A percentile compares a stretch with the other conserved stretches of the same genome.
Evolutionary conservation across 495 filamentous ascomycete genomes (phyloP).

Genomic region (Aspergillus campestris): DNA sequence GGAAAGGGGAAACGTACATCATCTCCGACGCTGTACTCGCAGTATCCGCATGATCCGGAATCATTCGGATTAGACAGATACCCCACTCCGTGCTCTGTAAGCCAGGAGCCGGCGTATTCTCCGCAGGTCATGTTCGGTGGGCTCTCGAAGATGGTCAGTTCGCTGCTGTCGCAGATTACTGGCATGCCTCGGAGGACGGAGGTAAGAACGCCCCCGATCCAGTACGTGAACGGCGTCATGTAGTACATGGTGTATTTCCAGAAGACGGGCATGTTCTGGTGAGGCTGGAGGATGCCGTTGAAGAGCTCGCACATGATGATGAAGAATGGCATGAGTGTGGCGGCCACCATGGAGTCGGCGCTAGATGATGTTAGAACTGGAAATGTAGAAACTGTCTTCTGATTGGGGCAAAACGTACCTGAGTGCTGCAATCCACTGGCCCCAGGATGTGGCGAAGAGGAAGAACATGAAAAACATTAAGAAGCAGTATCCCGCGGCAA

Average conservation of each 20-base stretch:
- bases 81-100: slow-evolving; percentile 51
- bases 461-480: slow-evolving; percentile 73
- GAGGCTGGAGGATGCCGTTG: slow-evolving; percentile 78
- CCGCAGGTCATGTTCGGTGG: slow-evolving; percentile 57
- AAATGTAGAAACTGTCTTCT: background rate
- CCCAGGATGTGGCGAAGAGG: slow-evolving; percentile 66
- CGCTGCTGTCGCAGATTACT: slow-evolving; percentile 48
- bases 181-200: slow-evolving; percentile 57
- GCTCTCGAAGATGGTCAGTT: slow-evolving; percentile 55
- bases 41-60: slow-evolving; percentile 44
- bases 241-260: slow-evolving; percentile 76
- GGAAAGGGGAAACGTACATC: slow-evolving; percentile 37
- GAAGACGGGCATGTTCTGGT: slow-evolving; percentile 67
- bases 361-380: slow-evolving; percentile 32
- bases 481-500: slow-evolving; percentile 71
- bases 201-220: slow-evolving; percentile 68
- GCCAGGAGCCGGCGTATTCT: slow-evolving; percentile 62
- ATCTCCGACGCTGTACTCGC: slow-evolving; percentile 47
- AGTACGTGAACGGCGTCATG: slow-evolving; percentile 74
- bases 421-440: slow-evolving; percentile 59
- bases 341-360: slow-evolving; percentile 58
- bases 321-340: slow-evolving; percentile 70
- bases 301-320: slow-evolving; percentile 44
- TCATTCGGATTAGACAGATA: slow-evolving; percentile 47
- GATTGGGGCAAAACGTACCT: slow-evolving; percentile 24